phyloP scores from a whole-genome alignment of 2,329 filamentous ascomycete genomes.

The Colletotrichum zoysiae region DNA sequence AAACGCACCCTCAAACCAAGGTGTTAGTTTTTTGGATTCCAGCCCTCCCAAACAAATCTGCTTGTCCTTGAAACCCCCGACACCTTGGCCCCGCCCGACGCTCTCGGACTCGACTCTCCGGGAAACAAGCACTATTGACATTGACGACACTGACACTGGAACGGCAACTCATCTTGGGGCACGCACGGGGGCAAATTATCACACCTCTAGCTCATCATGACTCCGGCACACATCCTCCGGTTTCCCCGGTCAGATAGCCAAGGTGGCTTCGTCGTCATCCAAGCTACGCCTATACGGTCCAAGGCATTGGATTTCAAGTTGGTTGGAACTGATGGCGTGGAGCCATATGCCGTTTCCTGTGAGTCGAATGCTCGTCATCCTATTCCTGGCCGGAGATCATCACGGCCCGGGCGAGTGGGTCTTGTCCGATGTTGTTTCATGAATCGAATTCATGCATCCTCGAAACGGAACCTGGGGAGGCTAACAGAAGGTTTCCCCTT shows the following conservation, averaged over 20 bases:
- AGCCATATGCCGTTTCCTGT: slow-evolving; percentile 70
- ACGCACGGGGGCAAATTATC: slow-evolving; percentile 20
- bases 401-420: slow-evolving; percentile 37
- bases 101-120: not conserved
- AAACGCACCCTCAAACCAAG: not conserved
- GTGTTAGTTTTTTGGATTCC: slow-evolving; percentile 11
- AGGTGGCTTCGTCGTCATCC: slow-evolving; percentile 69
- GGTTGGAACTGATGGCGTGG: slow-evolving; percentile 75
- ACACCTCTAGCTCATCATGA: slow-evolving; percentile 26
- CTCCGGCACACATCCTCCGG: slow-evolving; percentile 61
- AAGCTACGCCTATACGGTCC: slow-evolving; percentile 64
- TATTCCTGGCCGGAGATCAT: slow-evolving; percentile 37
- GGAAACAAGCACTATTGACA: slow-evolving; percentile 8
- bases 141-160: slow-evolving; percentile 3
- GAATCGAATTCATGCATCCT: slow-evolving; percentile 35
- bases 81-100: not conserved
- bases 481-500: slow-evolving; percentile 36
- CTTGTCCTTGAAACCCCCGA: slow-evolving; percentile 11
- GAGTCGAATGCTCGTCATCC: slow-evolving; percentile 53
- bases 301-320: slow-evolving; percentile 73
- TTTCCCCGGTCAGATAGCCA: slow-evolving; percentile 68
- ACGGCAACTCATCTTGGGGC: slow-evolving; percentile 21
- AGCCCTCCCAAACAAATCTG: slow-evolving; percentile 14
- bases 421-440: slow-evolving; percentile 43
- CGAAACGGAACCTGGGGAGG: not conserved